A percentile compares a stretch with the other conserved stretches of the same genome.
These are phyloP conservation scores for Cyberlindnera xylosilytica DNA, from an alignment of 805 yeast species.

Conservation along the genomic window DNA sequence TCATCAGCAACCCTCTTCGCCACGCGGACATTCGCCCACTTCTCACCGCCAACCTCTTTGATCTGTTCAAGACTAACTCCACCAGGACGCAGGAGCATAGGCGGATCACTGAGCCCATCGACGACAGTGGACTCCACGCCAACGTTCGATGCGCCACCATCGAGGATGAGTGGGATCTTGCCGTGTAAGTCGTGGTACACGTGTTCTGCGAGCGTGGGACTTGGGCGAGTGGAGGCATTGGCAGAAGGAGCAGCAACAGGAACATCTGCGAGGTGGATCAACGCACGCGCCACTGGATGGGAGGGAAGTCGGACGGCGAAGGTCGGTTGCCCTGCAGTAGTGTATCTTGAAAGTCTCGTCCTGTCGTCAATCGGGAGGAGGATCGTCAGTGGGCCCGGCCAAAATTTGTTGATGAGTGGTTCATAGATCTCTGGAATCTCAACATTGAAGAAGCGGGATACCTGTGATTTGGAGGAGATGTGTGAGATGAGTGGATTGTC, in stretches of 20 bases:
- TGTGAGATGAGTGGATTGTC: constrained; percentile 95
- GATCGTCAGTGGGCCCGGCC: constrained; percentile 98
- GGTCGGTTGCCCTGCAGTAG: constrained; percentile 85
- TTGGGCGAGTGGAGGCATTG: constrained; percentile 91
- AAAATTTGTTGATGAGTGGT: constrained; percentile 61
- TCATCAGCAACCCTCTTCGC: constrained; percentile 60
- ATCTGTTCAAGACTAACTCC: constrained; percentile 85
- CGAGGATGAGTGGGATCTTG: constrained; percentile 77
- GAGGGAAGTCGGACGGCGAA: constrained; percentile 90
- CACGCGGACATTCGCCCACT: constrained; percentile 61
- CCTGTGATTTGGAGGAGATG: constrained; percentile 72
- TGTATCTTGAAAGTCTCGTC: constrained; percentile 61
- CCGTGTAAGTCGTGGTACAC: constrained; percentile 79
- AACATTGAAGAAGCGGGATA: constrained; percentile 52
- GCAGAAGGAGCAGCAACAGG: constrained; percentile 99
- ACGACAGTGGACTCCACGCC: constrained; percentile 95
- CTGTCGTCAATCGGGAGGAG: constrained; percentile 56
- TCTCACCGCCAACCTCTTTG: constrained; percentile 55
- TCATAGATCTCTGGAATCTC: constrained; percentile 67
- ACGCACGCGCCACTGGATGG: constrained; percentile 86
- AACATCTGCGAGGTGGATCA: constrained; percentile 76
- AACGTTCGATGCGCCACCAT: constrained; percentile 85
- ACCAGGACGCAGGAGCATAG: constrained; percentile 89
- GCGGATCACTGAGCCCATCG: constrained; percentile 84
- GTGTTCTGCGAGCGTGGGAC: constrained; percentile 87